phyloP scores from a whole-genome alignment of 2,329 filamentous ascomycete genomes.

The Blastomyces gilchristii region DNA sequence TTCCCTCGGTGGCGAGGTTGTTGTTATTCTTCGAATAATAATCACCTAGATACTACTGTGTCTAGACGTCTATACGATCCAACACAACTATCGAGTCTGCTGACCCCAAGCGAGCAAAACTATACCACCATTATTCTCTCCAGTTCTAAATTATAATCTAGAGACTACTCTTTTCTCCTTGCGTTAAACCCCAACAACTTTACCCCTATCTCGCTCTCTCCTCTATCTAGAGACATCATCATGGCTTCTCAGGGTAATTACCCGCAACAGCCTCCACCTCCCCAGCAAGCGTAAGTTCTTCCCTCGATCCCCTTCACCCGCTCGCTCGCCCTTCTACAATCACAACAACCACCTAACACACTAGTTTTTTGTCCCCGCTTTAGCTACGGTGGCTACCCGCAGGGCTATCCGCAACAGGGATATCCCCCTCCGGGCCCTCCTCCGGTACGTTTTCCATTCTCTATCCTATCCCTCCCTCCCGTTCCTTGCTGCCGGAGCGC shows the following conservation, averaged over 20 bases:
- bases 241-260: constrained; percentile 39
- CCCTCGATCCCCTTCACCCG: not conserved
- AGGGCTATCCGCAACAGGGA: constrained; percentile 14
- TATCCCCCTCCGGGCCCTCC: constrained; percentile 24
- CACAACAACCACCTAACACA: not conserved
- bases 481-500: not conserved
- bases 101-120: no score
- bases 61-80: no score
- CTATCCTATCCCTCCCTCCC: not conserved
- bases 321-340: not conserved
- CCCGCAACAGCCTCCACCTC: constrained; percentile 12
- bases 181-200: not conserved
- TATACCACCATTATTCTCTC: no score
- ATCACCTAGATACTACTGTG: no score
- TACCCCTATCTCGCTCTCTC: not conserved
- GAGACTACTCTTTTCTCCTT: not conserved
- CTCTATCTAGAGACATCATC: not conserved
- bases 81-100: no score
- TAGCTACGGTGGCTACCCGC: constrained; percentile 21
- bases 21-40: no score
- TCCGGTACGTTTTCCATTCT: constrained; percentile 15
- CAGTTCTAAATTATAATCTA: no score
- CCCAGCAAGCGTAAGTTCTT: constrained; percentile 13
- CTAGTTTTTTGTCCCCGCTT: not conserved
- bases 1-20: no score